Percentiles rank a stretch among this genome's conserved stretches.
phyloP scores from a whole-genome alignment of 2,329 filamentous ascomycete species.

The Beauveria scarabaeidicola region DNA sequence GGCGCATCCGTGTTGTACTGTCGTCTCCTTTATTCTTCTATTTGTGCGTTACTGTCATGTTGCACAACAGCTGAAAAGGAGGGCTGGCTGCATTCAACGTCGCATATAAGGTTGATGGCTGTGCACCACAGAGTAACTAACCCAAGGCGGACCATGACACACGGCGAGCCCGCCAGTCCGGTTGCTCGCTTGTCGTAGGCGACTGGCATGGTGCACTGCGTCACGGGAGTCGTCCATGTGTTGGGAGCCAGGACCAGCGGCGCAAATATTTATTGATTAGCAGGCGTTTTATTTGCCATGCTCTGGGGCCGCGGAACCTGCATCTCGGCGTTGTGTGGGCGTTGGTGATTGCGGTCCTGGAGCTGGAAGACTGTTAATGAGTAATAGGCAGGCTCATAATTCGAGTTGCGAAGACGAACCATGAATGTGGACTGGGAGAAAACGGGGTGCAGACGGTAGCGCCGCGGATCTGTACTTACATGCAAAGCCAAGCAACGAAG shows the following conservation, averaged over 20 bases:
- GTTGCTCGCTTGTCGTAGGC: neutral
- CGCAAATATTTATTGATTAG: neutral
- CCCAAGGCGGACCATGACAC: neutral
- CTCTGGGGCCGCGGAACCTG: neutral
- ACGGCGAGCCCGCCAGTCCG: neutral
- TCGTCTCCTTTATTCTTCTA: neutral
- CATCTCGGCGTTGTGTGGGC: neutral
- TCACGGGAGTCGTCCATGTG: neutral
- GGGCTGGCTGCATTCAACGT: neutral
- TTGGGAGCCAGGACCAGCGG: neutral
- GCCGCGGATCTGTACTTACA: neutral
- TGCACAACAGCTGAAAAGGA: neutral
- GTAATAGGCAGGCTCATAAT: neutral
- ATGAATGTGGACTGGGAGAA: neutral
- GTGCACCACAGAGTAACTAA: neutral
- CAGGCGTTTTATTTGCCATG: neutral
- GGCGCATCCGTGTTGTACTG: neutral
- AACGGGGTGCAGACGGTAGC: neutral
- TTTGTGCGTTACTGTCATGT: neutral
- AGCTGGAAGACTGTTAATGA: neutral
- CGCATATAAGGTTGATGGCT: neutral
- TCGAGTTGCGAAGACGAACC: neutral
- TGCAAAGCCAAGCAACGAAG: conserved; percentile 4
- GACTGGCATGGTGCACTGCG: neutral
- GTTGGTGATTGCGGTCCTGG: neutral